Evolutionary conservation across 768 basidiomycete species (phyloP).

Genomic region (Coprinopsis marcescibilis): DNA sequence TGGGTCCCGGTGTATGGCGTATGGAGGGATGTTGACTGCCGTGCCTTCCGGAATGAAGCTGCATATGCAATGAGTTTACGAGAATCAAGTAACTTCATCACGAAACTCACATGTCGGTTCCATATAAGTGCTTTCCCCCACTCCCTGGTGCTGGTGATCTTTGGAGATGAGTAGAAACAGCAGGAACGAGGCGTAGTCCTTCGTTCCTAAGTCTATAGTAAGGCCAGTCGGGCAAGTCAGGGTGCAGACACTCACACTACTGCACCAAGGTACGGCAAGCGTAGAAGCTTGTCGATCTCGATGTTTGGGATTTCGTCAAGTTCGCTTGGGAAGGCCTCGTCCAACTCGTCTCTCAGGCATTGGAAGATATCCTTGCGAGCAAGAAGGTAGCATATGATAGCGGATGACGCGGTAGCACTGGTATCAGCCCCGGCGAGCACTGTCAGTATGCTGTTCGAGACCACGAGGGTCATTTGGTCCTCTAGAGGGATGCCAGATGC

Average conservation of each 20-base stretch:
- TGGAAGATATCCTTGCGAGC: conserved; percentile 17
- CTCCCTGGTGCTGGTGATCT: conserved; percentile 25
- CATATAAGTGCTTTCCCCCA: conserved; percentile 23
- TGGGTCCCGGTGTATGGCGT: conserved; percentile 29
- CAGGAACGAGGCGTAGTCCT: conserved; percentile 29
- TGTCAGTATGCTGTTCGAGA: conserved; percentile 19
- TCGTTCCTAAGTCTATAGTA: conserved; percentile 24
- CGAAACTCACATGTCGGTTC: not conserved
- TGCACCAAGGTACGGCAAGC: conserved; percentile 24
- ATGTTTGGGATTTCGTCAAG: conserved; percentile 8
- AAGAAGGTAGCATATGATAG: conserved; percentile 22
- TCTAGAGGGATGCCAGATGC: not conserved
- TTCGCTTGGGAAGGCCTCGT: conserved; percentile 10
- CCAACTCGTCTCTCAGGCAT: conserved; percentile 22
- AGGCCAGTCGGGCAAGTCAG: not conserved
- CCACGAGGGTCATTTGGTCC: conserved; percentile 11
- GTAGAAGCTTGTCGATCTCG: conserved; percentile 17
- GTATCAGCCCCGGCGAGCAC: conserved; percentile 29
- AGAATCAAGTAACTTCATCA: no score
- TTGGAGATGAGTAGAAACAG: conserved; percentile 25
- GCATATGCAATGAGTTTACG: no score
- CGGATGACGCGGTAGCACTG: conserved; percentile 19
- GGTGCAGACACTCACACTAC: conserved; percentile 25
- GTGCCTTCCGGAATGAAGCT: conserved; percentile 37
- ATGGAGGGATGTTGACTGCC: conserved; percentile 27